phyloP scores from a whole-genome alignment of 2,329 filamentous ascomycete genomes.

The Fusarium sambucinum region DNA sequence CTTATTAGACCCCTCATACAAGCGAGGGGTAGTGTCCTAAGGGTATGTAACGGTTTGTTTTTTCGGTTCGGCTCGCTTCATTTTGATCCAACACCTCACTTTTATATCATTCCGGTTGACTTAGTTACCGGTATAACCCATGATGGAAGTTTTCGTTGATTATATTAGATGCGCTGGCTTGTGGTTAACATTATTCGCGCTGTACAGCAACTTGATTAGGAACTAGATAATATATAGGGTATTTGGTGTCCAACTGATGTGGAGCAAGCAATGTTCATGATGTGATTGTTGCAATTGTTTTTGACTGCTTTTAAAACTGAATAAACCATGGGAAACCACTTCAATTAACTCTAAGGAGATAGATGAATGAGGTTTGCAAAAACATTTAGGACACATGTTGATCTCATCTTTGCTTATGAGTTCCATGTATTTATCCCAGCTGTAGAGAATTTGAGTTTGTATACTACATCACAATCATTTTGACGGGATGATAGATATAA shows the following conservation, averaged over 20 bases:
- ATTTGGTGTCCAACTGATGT: neutral
- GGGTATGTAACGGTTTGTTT: neutral
- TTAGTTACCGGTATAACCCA: neutral
- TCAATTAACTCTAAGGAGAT: too few relatives aligned
- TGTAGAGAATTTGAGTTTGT: too few relatives aligned
- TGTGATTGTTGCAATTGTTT: neutral
- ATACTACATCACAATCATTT: neutral
- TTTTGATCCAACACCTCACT: neutral
- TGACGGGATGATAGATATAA: neutral
- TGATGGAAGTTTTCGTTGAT: neutral
- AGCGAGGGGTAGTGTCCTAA: neutral
- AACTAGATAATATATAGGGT: neutral
- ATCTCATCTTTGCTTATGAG: neutral
- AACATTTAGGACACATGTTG: neutral
- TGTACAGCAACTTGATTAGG: neutral
- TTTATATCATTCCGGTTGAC: neutral
- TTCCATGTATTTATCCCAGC: neutral
- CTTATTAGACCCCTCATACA: neutral
- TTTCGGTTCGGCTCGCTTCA: slow-evolving; percentile 17
- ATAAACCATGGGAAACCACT: too few relatives aligned
- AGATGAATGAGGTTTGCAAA: too few relatives aligned
- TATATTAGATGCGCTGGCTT: neutral
- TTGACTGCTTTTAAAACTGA: neutral
- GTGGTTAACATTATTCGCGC: neutral
- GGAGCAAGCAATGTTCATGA: neutral